Percentiles rank a stretch among this genome's conserved stretches.
Conservation (phyloP, 768 basidiomycete species). For the Russula virescens region DNA sequence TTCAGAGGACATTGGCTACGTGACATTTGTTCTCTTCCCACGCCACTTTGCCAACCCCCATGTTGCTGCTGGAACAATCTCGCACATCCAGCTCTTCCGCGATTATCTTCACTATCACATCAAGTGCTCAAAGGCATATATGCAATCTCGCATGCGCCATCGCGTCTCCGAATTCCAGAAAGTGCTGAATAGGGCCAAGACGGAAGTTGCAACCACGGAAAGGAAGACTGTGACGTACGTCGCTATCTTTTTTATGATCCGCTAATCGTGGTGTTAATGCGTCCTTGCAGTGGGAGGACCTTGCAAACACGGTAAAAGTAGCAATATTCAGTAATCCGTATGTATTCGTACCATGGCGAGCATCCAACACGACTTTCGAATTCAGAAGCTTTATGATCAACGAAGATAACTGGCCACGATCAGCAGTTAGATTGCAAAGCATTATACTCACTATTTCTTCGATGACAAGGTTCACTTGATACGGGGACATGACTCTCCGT, state of each 20-base stretch:
- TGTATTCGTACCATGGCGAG: slow-evolving; percentile 16
- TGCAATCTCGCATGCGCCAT: slow-evolving; percentile 95
- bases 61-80: slow-evolving; percentile 74
- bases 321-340: slow-evolving; percentile 6
- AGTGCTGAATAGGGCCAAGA: slow-evolving; percentile 93
- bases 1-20: slow-evolving; percentile 45
- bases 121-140: slow-evolving; percentile 97
- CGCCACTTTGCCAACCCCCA: slow-evolving; percentile 80
- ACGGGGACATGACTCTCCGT: too few species aligned
- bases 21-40: slow-evolving; percentile 71
- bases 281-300: slow-evolving; percentile 22
- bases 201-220: slow-evolving; percentile 75
- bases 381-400: not conserved
- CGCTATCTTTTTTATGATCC: not conserved
- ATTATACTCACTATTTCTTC: too few species aligned
- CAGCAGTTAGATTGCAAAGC: too few species aligned
- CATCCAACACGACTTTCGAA: not conserved
- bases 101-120: slow-evolving; percentile 99
- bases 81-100: slow-evolving; percentile 93
- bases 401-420: too few species aligned
- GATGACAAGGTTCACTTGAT: too few species aligned
- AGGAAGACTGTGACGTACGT: slow-evolving; percentile 87
- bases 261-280: not conserved
- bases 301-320: slow-evolving; percentile 23
- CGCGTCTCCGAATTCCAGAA: slow-evolving; percentile 95